Conservation (phyloP, 2,329 filamentous ascomycete genomes). For the Blumeria graminis region DNA sequence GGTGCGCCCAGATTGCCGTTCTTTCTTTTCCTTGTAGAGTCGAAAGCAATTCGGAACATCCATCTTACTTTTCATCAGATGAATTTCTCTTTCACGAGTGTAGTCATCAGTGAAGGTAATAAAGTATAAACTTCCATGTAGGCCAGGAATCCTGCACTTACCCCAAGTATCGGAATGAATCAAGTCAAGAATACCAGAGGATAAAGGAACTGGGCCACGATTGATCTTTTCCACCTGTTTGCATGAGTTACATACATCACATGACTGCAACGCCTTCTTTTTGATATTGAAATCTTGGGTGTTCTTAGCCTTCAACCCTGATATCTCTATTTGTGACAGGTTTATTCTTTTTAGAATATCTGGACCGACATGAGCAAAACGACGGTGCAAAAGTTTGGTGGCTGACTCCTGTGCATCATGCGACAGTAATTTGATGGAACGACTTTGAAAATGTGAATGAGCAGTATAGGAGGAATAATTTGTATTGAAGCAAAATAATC, state of each 20-base stretch:
- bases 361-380: not conserved
- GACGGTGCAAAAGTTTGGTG: not conserved
- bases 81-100: not conserved
- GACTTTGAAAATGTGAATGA: not conserved
- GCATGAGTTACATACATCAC: not conserved
- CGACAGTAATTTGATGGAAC: not conserved
- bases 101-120: not conserved
- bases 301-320: not conserved
- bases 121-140: not conserved
- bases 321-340: not conserved
- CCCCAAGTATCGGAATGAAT: not conserved
- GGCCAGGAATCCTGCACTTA: not conserved
- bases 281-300: not conserved
- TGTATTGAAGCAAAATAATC: slow-evolving; percentile 1
- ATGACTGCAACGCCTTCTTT: not conserved
- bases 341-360: not conserved
- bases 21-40: not conserved
- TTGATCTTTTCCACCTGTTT: not conserved
- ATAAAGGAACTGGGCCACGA: not conserved
- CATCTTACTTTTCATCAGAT: not conserved
- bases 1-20: not conserved
- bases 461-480: not conserved
- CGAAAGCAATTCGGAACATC: not conserved
- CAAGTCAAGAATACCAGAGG: not conserved
- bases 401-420: not conserved